These are phyloP conservation scores for Nicotiana undulata DNA, from an alignment of 257 asterid species.

Conservation along the genomic window DNA sequence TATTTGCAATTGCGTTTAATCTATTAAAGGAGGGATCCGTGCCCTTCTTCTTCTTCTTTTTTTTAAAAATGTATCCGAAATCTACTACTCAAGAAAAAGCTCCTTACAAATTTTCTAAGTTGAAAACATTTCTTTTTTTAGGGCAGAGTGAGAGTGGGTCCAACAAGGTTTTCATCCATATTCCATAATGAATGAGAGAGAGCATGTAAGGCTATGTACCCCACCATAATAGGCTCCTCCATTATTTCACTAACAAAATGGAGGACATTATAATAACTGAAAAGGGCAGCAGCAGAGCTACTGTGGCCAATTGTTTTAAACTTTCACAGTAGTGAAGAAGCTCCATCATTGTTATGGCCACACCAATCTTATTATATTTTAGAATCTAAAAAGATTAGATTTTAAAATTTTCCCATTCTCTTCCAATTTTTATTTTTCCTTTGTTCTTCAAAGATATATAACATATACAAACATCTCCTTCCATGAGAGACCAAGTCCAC, in stretches of 20 bases:
- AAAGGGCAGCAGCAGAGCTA: not conserved
- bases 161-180: not conserved
- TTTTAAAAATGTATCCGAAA: too few relatives aligned
- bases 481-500: not conserved
- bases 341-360: not conserved
- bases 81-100: not conserved
- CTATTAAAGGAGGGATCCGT: too few relatives aligned
- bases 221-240: conserved; percentile 12
- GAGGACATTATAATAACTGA: conserved; percentile 1
- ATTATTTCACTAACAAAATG: conserved; percentile 7
- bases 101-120: not conserved
- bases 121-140: too few relatives aligned
- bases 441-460: conserved; percentile 7
- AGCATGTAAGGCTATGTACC: not conserved
- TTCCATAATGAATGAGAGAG: conserved; percentile 2
- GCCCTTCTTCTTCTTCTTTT: too few relatives aligned
- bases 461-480: conserved; percentile 13
- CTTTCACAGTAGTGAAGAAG: not conserved
- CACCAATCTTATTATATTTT: not conserved
- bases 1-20: too few relatives aligned
- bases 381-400: not conserved
- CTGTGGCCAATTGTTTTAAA: not conserved
- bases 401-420: not conserved
- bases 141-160: not conserved
- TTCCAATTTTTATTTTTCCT: conserved; percentile 7